Base-by-base conservation (phyloP, 2,329 filamentous ascomycete species). In the Cytospora piceicola region DNA sequence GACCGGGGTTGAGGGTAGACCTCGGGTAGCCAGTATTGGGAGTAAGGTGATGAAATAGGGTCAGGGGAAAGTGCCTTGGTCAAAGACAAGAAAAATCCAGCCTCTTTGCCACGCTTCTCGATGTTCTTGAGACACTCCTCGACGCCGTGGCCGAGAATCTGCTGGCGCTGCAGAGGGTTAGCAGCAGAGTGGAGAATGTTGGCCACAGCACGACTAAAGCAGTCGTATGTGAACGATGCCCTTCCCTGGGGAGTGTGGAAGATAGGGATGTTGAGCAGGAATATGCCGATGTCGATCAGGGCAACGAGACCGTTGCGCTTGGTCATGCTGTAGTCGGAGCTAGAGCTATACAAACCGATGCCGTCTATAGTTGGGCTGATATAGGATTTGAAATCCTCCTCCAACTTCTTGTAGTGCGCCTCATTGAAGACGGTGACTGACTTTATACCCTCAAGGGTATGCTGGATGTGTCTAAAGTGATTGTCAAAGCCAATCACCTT, bases 151-250 rank as follows among this genome's bases (percentile, higher is more conserved):
- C 22, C 24, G 30, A 63, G 20, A 1, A 63, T 52, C 14, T 30
- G 29, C 8, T 32, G 15, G 30, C 53, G 61, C n/a, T 9, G 8
- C 17, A 3, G 6, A 27, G n/a, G 22, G 20, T 27, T 51, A 22
- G 39, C 27, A 4, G 22, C 20, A 12, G 29, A 29, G 22, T 30
- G 34, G 9, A 63, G 53, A 22, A 63, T 36, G 42, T 57, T 63
- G 24, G 14, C 61, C 24, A 63, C 53, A 12, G 61, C 53, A 22
- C 61, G 61, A 17, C 61, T 63, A 27, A 63, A 30, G n/a, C 29
- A 22, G 15, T 63, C 61, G 9, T 63, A 63, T 3, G 2, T n/a
- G 22, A 63, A 57, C 52, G 20, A 1, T 7, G n/a, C 9, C 12
- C 1, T 20, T 53, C 61, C 17, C 20, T 42, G 2, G 20, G 8